These are phyloP conservation scores for Alisma plantagoaquatica DNA, from an alignment of 106 monocot species.

Conservation along the genomic window DNA sequence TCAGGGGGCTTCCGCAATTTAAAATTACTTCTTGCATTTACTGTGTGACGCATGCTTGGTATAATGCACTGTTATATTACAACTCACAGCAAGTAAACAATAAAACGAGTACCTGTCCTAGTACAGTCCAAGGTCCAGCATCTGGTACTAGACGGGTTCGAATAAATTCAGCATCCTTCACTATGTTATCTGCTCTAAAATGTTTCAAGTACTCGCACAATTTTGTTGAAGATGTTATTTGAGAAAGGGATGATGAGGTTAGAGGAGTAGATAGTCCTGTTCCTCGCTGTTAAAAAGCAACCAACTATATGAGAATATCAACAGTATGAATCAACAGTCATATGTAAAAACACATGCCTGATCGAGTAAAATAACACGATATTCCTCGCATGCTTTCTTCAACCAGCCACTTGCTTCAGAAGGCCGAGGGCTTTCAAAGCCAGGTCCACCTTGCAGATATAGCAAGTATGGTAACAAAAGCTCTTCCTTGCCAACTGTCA, in stretches of 20 bases:
- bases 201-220: conserved; percentile 65
- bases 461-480: conserved; percentile 58
- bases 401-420: conserved; percentile 88
- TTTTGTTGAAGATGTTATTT: conserved; percentile 53
- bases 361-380: conserved; percentile 80
- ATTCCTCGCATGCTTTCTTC: conserved; percentile 85
- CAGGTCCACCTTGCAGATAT: conserved; percentile 93
- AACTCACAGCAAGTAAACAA: too few relatives aligned
- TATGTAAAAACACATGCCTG: conserved; percentile 35
- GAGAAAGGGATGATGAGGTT: conserved; percentile 75
- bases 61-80: too few relatives aligned
- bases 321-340: not conserved
- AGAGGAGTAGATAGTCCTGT: conserved; percentile 95
- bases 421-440: conserved; percentile 94
- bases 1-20: too few relatives aligned
- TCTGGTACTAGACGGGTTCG: conserved; percentile 59
- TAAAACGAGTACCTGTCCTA: conserved; percentile 67
- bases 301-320: conserved; percentile 5
- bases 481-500: conserved; percentile 76
- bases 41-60: too few relatives aligned
- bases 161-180: conserved; percentile 88
- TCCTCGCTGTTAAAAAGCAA: conserved; percentile 65
- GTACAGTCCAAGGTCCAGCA: conserved; percentile 73
- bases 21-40: too few relatives aligned
- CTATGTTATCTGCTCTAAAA: conserved; percentile 94